A percentile compares a stretch with the other conserved stretches of the same genome.
Evolutionary conservation across 2,329 filamentous ascomycete genomes (phyloP).

Genomic region (Acrocalymma vagum): DNA sequence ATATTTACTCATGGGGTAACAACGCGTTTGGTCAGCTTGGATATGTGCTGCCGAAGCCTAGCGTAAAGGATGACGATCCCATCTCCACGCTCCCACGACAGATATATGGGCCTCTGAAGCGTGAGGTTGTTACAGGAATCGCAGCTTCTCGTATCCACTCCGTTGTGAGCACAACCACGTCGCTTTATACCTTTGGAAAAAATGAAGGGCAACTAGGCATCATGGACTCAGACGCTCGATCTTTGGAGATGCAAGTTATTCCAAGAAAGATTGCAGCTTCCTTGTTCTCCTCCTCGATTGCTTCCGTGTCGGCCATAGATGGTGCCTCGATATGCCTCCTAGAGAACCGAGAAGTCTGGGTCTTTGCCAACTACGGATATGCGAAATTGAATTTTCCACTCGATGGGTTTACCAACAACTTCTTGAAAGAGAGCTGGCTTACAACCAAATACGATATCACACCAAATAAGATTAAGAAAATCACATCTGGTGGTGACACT

Average conservation of each 20-base stretch:
- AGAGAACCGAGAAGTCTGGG: conserved; percentile 86
- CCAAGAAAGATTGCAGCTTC: conserved; percentile 91
- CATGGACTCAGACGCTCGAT: conserved; percentile 93
- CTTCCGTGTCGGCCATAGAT: conserved; percentile 86
- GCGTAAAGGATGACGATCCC: conserved; percentile 79
- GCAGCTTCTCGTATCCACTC: conserved; percentile 93
- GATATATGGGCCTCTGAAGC: conserved; percentile 90
- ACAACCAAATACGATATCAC: conserved; percentile 71
- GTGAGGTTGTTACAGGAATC: conserved; percentile 80
- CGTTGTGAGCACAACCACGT: conserved; percentile 81
- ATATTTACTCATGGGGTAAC: conserved; percentile 93
- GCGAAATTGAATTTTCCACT: conserved; percentile 87
- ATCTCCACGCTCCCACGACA: conserved; percentile 84
- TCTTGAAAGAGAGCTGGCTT: conserved; percentile 71
- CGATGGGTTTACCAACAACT: conserved; percentile 75
- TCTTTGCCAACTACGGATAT: conserved; percentile 96
- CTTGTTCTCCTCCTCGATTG: conserved; percentile 75
- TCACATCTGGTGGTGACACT: conserved; percentile 87
- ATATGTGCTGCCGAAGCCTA: conserved; percentile 75
- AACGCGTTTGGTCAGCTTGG: conserved; percentile 88
- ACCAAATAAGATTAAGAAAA: conserved; percentile 74
- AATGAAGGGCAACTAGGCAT: conserved; percentile 94
- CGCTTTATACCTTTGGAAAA: conserved; percentile 92
- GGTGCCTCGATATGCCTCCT: conserved; percentile 86
- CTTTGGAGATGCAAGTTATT: conserved; percentile 80